Evolutionary conservation across 352 stramenopile genomes (phyloP), one percentile per base, ranked within the genome.

Genomic region (Phytophthora meadii): DNA sequence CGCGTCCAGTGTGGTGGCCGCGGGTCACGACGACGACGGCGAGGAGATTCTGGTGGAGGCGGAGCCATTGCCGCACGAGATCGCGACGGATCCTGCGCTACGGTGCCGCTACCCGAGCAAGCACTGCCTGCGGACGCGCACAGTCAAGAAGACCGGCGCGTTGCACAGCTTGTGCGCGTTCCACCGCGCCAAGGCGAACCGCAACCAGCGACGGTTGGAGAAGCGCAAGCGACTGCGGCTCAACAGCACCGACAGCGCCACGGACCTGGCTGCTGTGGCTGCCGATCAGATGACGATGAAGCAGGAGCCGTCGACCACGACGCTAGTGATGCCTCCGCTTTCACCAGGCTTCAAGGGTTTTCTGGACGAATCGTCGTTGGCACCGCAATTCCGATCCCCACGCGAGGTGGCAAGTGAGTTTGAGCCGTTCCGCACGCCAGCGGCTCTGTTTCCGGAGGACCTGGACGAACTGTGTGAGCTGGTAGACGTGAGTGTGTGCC

Each of bases 131-230:
- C 73, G 84, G 57, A 44, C 61, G 19, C 82, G 82, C 49, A 81
- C 79, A n/a, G 46, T 82, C 54, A 88, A 91, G 73, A 80, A 73
- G 52, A 87, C 84, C 32, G 80, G 79, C 30, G 73, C 79, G 41
- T 63, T 89, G 15, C 82, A 91, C 60, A 77, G 70, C 22, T 71
- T 89, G 40, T 91, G 82, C 52, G 76, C 86, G 25, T 74, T 82
- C 42, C 82, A 91, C 57, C 77, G 82, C 39, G 57, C 65, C 34
- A 83, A 79, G 52, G 82, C 82, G 41, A 91, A 89, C 54, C 66
- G 75, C 22, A 84, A 82, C 55, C 80, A 90, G 45, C 72, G 80
- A 12, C 74, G 80, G 15, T 53, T 77, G 27, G 82, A 84, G 61
- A 79, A 79, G 51, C 70, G 70, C 41, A 70, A 76, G 54, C 61